Percentiles rank a stretch among this genome's conserved stretches.
Conservation (phyloP, 2,329 filamentous ascomycete genomes). For the Xylaria sp. region DNA sequence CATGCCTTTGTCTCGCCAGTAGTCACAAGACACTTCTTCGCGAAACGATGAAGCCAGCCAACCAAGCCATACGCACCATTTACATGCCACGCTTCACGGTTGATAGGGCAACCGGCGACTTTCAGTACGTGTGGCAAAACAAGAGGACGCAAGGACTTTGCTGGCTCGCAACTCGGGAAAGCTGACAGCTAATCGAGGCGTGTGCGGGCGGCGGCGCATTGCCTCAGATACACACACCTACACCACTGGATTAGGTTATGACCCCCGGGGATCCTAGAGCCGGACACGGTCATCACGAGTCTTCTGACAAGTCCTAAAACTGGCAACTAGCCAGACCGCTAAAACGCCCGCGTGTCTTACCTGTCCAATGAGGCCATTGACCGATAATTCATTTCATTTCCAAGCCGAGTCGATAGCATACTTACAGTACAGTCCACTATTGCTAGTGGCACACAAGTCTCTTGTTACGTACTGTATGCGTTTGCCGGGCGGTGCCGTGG, state of each 20-base stretch:
- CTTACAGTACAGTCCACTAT: no score
- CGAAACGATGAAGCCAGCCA: neutral
- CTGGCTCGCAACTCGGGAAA: neutral
- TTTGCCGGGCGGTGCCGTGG: no score
- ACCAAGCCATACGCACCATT: neutral
- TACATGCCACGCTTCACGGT: neutral
- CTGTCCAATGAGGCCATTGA: conserved; percentile 10
- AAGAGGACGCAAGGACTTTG: neutral
- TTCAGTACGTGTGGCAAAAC: neutral
- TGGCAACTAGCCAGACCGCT: conserved; percentile 10
- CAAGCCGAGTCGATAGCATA: no score
- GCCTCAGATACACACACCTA: neutral
- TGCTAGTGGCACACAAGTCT: no score
- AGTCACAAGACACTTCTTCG: neutral
- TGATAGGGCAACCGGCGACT: neutral
- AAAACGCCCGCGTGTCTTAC: neutral
- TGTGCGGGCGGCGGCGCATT: neutral
- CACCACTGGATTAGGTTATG: conserved; percentile 3
- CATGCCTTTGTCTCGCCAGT: neutral
- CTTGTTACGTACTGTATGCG: no score
- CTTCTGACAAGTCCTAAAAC: neutral
- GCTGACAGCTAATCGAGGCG: no score
- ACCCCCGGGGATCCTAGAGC: neutral
- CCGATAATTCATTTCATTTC: no score
- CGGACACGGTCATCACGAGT: conserved; percentile 4